Conservation (phyloP, 192 early-diverging fungal genomes). For the Podila clonocystis region DNA sequence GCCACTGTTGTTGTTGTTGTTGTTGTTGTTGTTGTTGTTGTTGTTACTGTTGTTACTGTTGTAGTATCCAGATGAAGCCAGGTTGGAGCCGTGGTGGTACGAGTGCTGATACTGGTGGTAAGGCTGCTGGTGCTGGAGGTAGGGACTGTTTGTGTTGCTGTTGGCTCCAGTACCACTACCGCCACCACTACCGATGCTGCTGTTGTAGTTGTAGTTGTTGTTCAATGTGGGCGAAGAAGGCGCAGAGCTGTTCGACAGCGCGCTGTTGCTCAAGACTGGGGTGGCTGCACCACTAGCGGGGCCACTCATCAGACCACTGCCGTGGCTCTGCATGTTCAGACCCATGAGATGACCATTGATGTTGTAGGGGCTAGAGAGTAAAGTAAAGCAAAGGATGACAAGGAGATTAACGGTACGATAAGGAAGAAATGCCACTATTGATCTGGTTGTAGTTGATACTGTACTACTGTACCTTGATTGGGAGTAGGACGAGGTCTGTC, state of each 20-base stretch:
- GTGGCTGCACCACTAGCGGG: constrained; percentile 20
- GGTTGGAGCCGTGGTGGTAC: neutral
- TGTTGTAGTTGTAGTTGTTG: constrained; percentile 18
- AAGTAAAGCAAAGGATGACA: neutral
- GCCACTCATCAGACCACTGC: neutral
- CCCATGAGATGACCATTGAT: constrained; percentile 29
- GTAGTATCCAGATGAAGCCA: constrained; percentile 1
- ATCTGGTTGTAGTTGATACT: neutral
- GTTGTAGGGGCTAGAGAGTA: constrained; percentile 16
- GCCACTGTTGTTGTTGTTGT: constrained; percentile 21
- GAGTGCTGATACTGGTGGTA: neutral
- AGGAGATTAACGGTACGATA: neutral
- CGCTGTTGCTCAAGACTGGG: constrained; percentile 14
- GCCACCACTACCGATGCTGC: neutral
- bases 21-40: constrained; percentile 11
- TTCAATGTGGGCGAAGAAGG: constrained; percentile 44
- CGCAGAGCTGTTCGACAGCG: constrained; percentile 19
- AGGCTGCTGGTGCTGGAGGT: constrained; percentile 1
- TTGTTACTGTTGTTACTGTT: constrained; percentile 1
- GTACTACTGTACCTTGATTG: neutral
- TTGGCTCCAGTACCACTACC: constrained; percentile 9
- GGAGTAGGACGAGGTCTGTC: neutral
- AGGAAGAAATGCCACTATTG: neutral
- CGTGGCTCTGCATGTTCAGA: constrained; percentile 26
- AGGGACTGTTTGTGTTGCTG: constrained; percentile 8